phyloP scores from a whole-genome alignment of 1,139 yeast species.

The Geotrichum cucujoidarum region DNA sequence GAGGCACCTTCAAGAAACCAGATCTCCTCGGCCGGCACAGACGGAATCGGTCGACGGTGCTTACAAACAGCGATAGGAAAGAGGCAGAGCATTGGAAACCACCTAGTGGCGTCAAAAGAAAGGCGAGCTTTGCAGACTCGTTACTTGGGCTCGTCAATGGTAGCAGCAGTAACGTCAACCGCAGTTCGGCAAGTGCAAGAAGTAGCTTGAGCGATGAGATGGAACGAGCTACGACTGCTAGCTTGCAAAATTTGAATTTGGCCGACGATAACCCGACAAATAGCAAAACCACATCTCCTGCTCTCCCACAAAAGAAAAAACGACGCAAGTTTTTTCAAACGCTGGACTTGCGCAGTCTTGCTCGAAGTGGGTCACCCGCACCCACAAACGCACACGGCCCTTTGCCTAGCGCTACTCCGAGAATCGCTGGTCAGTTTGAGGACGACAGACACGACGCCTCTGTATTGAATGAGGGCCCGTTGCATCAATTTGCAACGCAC shows the following conservation, averaged over 20 bases:
- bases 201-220: neutral
- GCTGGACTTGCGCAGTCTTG: conserved; percentile 1
- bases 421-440: neutral
- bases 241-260: conserved; percentile 2
- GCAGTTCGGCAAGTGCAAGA: neutral
- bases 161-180: neutral
- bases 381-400: neutral
- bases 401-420: neutral
- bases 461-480: neutral
- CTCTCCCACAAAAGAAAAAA: neutral
- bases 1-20: conserved; percentile 2
- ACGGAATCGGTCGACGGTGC: neutral
- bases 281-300: neutral
- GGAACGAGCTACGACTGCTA: neutral
- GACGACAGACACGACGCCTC: neutral
- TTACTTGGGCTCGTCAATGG: neutral
- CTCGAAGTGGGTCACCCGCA: neutral
- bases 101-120: conserved; percentile 1
- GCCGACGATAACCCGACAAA: neutral
- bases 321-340: conserved; percentile 1
- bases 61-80: neutral
- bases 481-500: neutral
- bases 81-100: neutral
- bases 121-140: neutral
- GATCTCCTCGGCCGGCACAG: neutral